Evolutionary conservation across 2,329 filamentous ascomycete species (phyloP), one percentile per base, ranked within the genome.

Genomic region (Coniochaeta ligniaria): DNA sequence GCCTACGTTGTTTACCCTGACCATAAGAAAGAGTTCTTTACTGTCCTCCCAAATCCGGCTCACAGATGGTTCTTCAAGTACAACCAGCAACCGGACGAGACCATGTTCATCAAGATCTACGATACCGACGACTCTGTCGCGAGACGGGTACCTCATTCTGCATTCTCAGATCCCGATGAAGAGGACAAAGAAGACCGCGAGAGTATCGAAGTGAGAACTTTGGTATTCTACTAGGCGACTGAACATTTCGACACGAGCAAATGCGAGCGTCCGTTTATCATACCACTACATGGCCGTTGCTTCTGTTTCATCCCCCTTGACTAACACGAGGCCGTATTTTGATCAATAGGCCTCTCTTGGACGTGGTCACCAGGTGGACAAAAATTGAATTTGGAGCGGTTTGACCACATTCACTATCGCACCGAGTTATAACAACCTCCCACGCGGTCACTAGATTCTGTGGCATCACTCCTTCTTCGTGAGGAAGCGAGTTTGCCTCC

Each of bases 61-160:
- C 74, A 77, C 61, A 74, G 73, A 63, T 85, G 82, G 82, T 79
- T 79, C 65, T 85, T 77, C 69, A 75, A 82, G 61, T 75, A 77
- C 64, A 70, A 66, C 1, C 80, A 83, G 72, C 73, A 70, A 6
- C 80, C 81, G 0, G 75, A 78, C 35, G 76, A 86, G 67, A 78
- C 80, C 2, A 74, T 82, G 16, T 68, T 86, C 56, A 82, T 86
- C 68, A 86, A 85, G 67, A 84, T 81, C 64, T 85, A 80, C 67
- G 83, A 86, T 59, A 66, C 77, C 5, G 24, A 76, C 80, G 62
- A 87, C 83, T 3, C 82, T 80, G 0, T 77, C 75, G 65, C 69
- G 1, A 59, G 67, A 1, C 65, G 69, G 1, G 62, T 64, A 20
- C 69, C 69, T 14, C 69, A 70, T 56, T 66, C 66, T 1, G 64